Evolutionary conservation across 768 basidiomycete species (phyloP).

Genomic region (Mycena epipterygia): DNA sequence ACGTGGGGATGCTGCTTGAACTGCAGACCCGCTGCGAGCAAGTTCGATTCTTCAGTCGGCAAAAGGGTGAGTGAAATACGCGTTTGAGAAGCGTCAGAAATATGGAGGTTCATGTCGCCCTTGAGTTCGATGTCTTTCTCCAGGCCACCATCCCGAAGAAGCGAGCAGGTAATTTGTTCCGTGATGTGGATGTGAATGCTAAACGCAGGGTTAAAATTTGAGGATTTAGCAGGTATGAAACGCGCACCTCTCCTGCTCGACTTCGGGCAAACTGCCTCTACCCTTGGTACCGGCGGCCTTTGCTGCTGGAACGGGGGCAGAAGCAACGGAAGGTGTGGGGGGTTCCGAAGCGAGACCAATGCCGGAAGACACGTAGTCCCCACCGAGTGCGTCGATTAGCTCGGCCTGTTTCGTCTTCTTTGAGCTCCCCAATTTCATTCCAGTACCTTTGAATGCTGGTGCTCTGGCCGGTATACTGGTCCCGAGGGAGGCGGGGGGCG

Average conservation of each 20-base stretch:
- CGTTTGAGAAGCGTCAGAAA: conserved; percentile 80
- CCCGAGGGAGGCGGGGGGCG: conserved; percentile 62
- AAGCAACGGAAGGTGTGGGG: conserved; percentile 47
- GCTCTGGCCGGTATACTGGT: conserved; percentile 63
- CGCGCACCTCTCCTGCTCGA: conserved; percentile 80
- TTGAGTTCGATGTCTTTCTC: conserved; percentile 88
- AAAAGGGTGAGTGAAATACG: conserved; percentile 80
- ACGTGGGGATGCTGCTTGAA: conserved; percentile 99
- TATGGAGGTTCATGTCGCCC: conserved; percentile 94
- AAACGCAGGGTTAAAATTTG: conserved; percentile 8
- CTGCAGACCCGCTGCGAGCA: conserved; percentile 67
- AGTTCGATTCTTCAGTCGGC: conserved; percentile 65
- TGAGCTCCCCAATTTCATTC: conserved; percentile 92
- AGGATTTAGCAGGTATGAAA: neutral
- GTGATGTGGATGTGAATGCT: conserved; percentile 92
- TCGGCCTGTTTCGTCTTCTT: conserved; percentile 95
- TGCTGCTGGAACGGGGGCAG: conserved; percentile 41
- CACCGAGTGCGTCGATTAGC: conserved; percentile 88
- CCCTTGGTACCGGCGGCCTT: conserved; percentile 49
- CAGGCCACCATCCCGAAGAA: conserved; percentile 92
- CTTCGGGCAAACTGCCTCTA: conserved; percentile 78
- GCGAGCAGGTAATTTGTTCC: conserved; percentile 83
- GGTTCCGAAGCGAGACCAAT: conserved; percentile 52
- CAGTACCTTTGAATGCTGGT: conserved; percentile 92
- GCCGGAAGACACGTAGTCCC: conserved; percentile 66